Percentiles rank a stretch among this genome's conserved stretches.
These are phyloP conservation scores for Rhizopogon roseolus DNA, from an alignment of 768 basidiomycete genomes.

Conservation along the genomic window DNA sequence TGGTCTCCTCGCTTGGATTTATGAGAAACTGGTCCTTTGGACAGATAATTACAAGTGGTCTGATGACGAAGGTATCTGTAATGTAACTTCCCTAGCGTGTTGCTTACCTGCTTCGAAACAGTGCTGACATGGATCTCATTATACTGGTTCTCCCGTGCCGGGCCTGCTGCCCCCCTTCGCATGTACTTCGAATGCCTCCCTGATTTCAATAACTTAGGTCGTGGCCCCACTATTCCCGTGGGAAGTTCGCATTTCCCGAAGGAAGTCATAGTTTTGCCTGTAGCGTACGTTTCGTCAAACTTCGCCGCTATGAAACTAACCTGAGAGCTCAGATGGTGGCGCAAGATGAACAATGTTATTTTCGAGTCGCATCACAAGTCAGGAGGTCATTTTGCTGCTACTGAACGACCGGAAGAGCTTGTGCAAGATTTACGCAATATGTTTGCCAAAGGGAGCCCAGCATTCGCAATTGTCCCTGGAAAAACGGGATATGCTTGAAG, in stretches of 20 bases:
- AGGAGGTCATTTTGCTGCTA: constrained; percentile 58
- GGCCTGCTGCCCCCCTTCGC: constrained; percentile 26
- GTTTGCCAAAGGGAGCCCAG: constrained; percentile 49
- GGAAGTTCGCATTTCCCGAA: constrained; percentile 50
- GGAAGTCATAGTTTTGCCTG: constrained; percentile 34
- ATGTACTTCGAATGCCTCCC: constrained; percentile 48
- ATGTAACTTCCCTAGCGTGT: no score
- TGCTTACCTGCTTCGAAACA: constrained; percentile 19
- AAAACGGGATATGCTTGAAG: constrained; percentile 34
- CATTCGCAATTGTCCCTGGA: constrained; percentile 41
- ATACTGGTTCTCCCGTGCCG: no score
- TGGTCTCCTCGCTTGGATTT: no score
- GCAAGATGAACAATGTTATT: constrained; percentile 33
- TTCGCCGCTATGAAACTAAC: not conserved
- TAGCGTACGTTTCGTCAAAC: constrained; percentile 27
- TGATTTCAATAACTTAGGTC: constrained; percentile 26
- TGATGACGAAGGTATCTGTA: constrained; percentile 42
- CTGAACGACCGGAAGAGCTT: constrained; percentile 44
- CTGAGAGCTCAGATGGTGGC: constrained; percentile 35
- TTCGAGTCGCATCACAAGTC: constrained; percentile 42
- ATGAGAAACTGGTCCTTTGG: constrained; percentile 27
- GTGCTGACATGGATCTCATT: constrained; percentile 58
- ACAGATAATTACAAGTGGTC: constrained; percentile 51
- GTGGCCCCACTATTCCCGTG: constrained; percentile 6
- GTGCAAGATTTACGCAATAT: constrained; percentile 48